These are phyloP conservation scores for Metarhizium sp. DNA, from an alignment of 2,329 filamentous ascomycete species.

Conservation along the genomic window DNA sequence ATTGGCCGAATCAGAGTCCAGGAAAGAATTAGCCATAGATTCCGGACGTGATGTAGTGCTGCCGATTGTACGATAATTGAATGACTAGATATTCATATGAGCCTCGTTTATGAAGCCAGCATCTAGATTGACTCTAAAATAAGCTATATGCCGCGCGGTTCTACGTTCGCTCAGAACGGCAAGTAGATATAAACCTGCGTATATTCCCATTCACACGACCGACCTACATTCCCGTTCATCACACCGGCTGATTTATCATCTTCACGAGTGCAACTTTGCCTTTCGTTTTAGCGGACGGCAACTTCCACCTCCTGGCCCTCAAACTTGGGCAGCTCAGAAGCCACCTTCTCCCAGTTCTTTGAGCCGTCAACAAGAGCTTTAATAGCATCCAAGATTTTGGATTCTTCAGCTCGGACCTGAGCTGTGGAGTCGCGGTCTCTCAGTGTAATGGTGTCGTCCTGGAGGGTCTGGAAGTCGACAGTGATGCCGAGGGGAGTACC, in stretches of 20 bases:
- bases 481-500: conserved; percentile 92
- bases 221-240: background rate
- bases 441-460: conserved; percentile 79
- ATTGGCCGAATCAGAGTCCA: no score
- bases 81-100: background rate
- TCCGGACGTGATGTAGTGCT: background rate
- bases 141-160: background rate
- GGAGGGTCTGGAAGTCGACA: conserved; percentile 88
- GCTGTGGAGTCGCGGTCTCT: conserved; percentile 84
- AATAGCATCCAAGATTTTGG: conserved; percentile 69
- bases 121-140: background rate
- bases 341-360: conserved; percentile 59
- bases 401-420: conserved; percentile 78
- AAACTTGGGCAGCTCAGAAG: conserved; percentile 73
- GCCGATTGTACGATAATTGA: background rate
- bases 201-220: background rate
- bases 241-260: background rate
- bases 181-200: background rate
- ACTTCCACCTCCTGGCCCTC: conserved; percentile 61
- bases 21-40: no score
- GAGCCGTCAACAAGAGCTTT: conserved; percentile 38
- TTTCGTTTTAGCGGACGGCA: conserved; percentile 18
- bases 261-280: background rate
- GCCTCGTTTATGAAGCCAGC: background rate
- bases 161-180: background rate